These are phyloP conservation scores for Blastobotrys terrestris DNA, from an alignment of 805 yeast genomes.

Conservation along the genomic window DNA sequence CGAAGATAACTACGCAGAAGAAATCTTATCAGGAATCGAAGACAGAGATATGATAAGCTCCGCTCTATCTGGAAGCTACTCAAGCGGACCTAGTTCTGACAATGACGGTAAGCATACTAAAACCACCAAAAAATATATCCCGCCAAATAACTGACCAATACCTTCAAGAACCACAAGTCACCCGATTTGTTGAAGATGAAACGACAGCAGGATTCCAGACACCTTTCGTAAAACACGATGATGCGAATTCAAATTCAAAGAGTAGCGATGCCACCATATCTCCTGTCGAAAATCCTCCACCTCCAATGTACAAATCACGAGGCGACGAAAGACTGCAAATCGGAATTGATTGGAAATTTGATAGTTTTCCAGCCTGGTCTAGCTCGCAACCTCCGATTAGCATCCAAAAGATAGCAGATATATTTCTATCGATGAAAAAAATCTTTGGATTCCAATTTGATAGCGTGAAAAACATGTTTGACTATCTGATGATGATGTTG, in stretches of 20 bases:
- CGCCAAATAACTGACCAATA: not conserved
- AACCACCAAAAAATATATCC: no score
- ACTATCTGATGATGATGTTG: slow-evolving; percentile 69
- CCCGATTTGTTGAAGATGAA: not conserved
- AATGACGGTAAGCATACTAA: not conserved
- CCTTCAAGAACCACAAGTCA: not conserved
- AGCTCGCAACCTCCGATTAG: slow-evolving; percentile 62
- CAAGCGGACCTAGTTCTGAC: not conserved
- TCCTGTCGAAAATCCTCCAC: not conserved
- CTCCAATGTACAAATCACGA: not conserved
- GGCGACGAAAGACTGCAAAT: slow-evolving; percentile 8
- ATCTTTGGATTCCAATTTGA: slow-evolving; percentile 83
- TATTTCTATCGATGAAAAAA: slow-evolving; percentile 52
- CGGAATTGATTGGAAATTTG: slow-evolving; percentile 28
- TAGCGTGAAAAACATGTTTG: slow-evolving; percentile 71
- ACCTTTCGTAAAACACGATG: not conserved
- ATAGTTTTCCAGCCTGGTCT: slow-evolving; percentile 98
- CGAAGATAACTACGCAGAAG: not conserved
- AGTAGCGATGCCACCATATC: not conserved
- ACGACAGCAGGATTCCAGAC: not conserved
- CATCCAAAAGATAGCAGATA: slow-evolving; percentile 51
- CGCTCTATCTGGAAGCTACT: not conserved
- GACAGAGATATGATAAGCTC: not conserved
- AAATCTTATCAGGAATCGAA: not conserved
- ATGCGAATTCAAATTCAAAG: not conserved